Base-by-base conservation (phyloP, 2,329 filamentous ascomycete genomes). In the Hymenoscyphus fraxineus region DNA sequence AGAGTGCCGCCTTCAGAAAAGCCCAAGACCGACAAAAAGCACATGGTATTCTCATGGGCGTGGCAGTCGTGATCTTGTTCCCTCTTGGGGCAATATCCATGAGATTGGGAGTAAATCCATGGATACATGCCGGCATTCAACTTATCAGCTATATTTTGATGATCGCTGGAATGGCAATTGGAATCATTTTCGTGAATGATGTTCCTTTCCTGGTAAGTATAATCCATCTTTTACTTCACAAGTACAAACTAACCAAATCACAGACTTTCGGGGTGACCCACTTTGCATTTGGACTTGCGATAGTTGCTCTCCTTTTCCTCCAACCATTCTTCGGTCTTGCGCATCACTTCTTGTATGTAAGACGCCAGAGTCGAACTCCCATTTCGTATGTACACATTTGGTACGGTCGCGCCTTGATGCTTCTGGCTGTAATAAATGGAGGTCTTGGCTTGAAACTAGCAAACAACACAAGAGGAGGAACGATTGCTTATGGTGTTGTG, bases 401-500 rank as follows among this genome's bases (percentile, higher is more conserved):
- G 85, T 86, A 82, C 70, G 87, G 87, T 13, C 81, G 87, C 19
- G 70, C 77, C 1, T 74, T 89, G 55, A 83, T 90, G 67, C 63
- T 83, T 19, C 72, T 88, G 2, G 87, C 85, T 32, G 78, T 88
- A 56, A 73, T 89, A 69, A 89, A 89, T 70, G 87, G 87, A 63
- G 87, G 86, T 0, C 74, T 89, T 3, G 87, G 87, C 3, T 76
- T 90, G 35, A 66, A 81, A 67, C 77, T 87, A 16, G 78, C 83
- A 0, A 67, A 69, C 16, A 79, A 80, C 0, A 68, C 75, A 0
- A 74, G 66, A 2, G 71, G 73, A 12, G 80, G 81, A 56, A 74
- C 83, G 61, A 80, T 85, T 58, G 83, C 81, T 0, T 89, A 88
- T 73, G 76, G 80, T 0, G 81, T 88, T 5, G 76, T 88, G 32